A percentile compares a stretch with the other conserved stretches of the same genome.
Evolutionary conservation across 148 eudicot species (phyloP).

Genomic region (Vaccinium darrowii): DNA sequence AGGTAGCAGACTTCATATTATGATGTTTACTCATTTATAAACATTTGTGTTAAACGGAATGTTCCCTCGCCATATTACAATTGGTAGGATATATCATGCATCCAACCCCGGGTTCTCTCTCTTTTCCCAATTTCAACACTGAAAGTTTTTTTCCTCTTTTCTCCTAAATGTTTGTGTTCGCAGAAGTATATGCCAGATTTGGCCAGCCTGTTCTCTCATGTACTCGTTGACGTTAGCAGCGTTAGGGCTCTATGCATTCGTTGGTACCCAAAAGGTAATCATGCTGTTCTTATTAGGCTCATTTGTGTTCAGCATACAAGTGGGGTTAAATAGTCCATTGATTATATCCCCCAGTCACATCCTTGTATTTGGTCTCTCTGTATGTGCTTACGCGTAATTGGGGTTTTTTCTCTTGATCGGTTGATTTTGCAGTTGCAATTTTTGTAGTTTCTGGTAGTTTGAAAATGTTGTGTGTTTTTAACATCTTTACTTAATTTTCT

Average conservation of each 20-base stretch:
- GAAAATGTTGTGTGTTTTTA: conserved; percentile 8
- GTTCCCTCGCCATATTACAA: background rate
- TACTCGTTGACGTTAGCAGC: conserved; percentile 91
- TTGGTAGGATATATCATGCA: background rate
- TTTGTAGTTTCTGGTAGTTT: background rate
- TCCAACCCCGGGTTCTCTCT: background rate
- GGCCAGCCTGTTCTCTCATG: conserved; percentile 79
- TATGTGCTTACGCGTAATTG: conserved; percentile 10
- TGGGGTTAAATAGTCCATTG: background rate
- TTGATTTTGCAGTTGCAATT: background rate
- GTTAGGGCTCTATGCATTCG: conserved; percentile 75
- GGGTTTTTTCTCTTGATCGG: background rate
- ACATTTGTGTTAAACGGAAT: background rate
- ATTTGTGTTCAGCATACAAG: conserved; percentile 5
- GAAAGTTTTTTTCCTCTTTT: background rate
- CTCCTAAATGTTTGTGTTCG: conserved; percentile 18
- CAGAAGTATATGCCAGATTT: conserved; percentile 98
- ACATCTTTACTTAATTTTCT: conserved; percentile 6
- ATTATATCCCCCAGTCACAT: background rate
- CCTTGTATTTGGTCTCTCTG: background rate
- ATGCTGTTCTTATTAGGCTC: background rate
- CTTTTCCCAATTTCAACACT: background rate
- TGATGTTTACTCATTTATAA: background rate
- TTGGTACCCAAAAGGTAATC: conserved; percentile 89
- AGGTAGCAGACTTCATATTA: conserved; percentile 36